A percentile compares a stretch with the other conserved stretches of the same genome.
phyloP scores from a whole-genome alignment of 73 alveolate species.

The Breviolum minutum region DNA sequence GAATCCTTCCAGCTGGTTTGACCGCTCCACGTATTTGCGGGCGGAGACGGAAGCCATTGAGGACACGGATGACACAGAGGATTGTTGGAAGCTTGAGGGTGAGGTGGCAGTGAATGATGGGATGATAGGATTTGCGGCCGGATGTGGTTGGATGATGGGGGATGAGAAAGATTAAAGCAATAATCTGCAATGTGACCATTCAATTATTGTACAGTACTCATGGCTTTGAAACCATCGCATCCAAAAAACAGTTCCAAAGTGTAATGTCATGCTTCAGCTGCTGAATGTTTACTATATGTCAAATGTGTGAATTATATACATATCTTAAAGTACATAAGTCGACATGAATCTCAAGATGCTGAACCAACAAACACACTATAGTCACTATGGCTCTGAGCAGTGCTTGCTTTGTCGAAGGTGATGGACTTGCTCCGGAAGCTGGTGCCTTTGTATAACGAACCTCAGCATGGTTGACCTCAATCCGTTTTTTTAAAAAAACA shows the following conservation, averaged over 20 bases:
- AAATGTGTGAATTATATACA: too few relatives aligned
- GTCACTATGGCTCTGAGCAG: not conserved
- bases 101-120: not conserved
- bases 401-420: not conserved
- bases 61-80: conserved; percentile 48
- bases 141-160: not conserved
- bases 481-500: too few relatives aligned
- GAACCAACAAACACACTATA: too few relatives aligned
- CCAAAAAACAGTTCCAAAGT: not conserved
- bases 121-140: not conserved
- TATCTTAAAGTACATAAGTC: too few relatives aligned
- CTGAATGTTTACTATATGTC: not conserved
- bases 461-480: not conserved
- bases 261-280: not conserved
- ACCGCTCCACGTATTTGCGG: conserved; percentile 52
- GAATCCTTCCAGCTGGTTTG: conserved; percentile 80
- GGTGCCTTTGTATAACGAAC: conserved; percentile 43
- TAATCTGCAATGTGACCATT: not conserved
- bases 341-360: too few relatives aligned
- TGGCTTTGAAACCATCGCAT: not conserved
- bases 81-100: conserved; percentile 53
- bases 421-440: conserved; percentile 64
- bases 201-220: not conserved
- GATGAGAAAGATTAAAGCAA: too few relatives aligned
- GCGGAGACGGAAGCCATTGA: conserved; percentile 71